A percentile compares a stretch with the other conserved stretches of the same genome.
Conservation (phyloP, 495 filamentous ascomycete species). For the Apiosordaria backusii region DNA sequence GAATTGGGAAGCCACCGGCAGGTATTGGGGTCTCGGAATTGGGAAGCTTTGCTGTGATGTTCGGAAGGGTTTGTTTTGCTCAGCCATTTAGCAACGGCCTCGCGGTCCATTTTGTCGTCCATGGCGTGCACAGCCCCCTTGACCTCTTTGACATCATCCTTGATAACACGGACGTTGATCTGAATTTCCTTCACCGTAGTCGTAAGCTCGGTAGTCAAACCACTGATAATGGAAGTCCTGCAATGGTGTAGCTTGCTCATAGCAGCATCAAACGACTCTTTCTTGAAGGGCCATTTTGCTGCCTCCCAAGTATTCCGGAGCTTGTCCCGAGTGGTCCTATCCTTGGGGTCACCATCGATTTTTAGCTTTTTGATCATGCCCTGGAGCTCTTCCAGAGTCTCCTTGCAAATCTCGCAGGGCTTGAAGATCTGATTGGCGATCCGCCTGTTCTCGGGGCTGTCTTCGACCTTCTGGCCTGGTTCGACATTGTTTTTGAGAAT, state of each 20-base stretch:
- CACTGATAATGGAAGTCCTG: conserved; percentile 22
- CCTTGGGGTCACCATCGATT: not conserved
- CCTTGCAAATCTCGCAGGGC: not conserved
- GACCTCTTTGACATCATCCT: conserved; percentile 5
- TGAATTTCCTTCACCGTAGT: conserved; percentile 7
- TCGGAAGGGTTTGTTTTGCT: conserved; percentile 16
- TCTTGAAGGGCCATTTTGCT: not conserved
- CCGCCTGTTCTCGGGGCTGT: not conserved
- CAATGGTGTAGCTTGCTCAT: conserved; percentile 8
- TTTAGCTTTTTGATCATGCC: not conserved
- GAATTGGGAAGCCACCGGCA: conserved; percentile 26
- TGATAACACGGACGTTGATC: conserved; percentile 4
- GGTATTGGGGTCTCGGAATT: conserved; percentile 17
- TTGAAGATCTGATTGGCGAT: not conserved
- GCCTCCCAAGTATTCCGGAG: not conserved
- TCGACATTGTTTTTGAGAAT: not conserved
- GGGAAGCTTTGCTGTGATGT: conserved; percentile 10
- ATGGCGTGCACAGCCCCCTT: not conserved
- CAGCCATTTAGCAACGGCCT: conserved; percentile 10
- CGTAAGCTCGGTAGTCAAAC: conserved; percentile 11
- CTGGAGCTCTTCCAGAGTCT: not conserved
- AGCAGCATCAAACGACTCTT: not conserved
- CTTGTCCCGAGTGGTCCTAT: not conserved
- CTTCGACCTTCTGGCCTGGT: not conserved
- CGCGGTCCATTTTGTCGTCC: not conserved